These are phyloP conservation scores for Annulohypoxylon stygium DNA, from an alignment of 495 filamentous ascomycete genomes.

Conservation along the genomic window DNA sequence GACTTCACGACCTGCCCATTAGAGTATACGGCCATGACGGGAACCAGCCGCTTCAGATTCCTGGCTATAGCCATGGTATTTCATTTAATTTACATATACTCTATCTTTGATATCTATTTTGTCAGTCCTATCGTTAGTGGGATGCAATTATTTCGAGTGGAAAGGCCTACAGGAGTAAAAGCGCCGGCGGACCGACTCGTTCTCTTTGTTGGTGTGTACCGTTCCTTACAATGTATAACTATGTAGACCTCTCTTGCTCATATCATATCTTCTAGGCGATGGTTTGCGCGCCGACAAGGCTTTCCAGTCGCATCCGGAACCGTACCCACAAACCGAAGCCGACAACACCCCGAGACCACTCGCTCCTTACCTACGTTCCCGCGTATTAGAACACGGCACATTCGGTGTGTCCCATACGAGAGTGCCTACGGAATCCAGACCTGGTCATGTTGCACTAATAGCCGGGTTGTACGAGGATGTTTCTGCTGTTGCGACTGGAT, in stretches of 20 bases:
- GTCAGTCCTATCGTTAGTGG: constrained; percentile 97
- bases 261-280: constrained; percentile 70
- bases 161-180: constrained; percentile 69
- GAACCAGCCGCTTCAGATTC: constrained; percentile 87
- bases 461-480: constrained; percentile 99
- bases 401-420: constrained; percentile 99
- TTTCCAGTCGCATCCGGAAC: constrained; percentile 93
- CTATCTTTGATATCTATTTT: constrained; percentile 99
- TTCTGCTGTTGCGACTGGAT: constrained; percentile 95
- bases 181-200: constrained; percentile 91
- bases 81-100: constrained; percentile 93
- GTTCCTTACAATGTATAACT: background rate
- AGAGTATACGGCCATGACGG: constrained; percentile 70
- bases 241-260: constrained; percentile 35
- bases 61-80: constrained; percentile 92
- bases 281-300: constrained; percentile 98
- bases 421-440: constrained; percentile 96
- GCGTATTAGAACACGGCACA: constrained; percentile 89
- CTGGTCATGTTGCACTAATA: constrained; percentile 97
- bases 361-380: constrained; percentile 93
- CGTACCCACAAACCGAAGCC: constrained; percentile 74
- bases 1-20: constrained; percentile 8
- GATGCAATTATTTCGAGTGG: constrained; percentile 84
- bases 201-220: constrained; percentile 85
- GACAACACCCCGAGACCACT: constrained; percentile 76